Percentiles rank a stretch among this genome's conserved stretches.
Evolutionary conservation across 495 filamentous ascomycete genomes (phyloP).

Genomic region (Penicillium robsamsonii): DNA sequence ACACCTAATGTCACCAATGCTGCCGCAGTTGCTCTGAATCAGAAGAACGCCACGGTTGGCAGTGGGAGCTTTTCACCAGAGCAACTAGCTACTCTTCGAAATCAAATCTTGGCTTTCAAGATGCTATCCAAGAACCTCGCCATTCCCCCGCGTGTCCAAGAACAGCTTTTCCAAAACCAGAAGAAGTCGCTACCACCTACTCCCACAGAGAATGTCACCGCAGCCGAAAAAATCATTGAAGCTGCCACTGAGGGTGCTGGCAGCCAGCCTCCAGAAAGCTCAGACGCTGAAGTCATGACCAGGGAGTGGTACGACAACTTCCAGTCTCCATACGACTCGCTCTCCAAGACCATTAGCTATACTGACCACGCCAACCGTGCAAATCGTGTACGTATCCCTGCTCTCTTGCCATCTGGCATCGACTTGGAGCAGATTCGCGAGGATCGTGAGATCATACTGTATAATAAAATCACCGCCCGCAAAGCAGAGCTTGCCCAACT

Average conservation of each 20-base stretch:
- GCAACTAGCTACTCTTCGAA: conserved; percentile 67
- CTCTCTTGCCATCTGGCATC: conserved; percentile 84
- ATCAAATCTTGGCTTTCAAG: conserved; percentile 82
- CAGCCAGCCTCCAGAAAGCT: conserved; percentile 35
- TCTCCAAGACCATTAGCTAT: conserved; percentile 66
- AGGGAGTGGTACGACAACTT: conserved; percentile 59
- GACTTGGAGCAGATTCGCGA: conserved; percentile 72
- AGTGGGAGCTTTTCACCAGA: conserved; percentile 62
- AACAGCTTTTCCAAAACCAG: conserved; percentile 65
- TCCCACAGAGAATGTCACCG: conserved; percentile 54
- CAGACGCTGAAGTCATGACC: conserved; percentile 27
- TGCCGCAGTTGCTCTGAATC: conserved; percentile 24
- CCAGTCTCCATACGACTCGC: conserved; percentile 62
- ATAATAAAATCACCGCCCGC: conserved; percentile 82
- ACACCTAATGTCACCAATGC: conserved; percentile 25
- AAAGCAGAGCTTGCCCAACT: conserved; percentile 78
- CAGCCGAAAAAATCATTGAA: conserved; percentile 53
- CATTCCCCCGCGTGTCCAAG: conserved; percentile 69
- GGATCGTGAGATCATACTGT: conserved; percentile 81
- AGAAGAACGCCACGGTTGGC: conserved; percentile 39
- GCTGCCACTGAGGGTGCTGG: conserved; percentile 39
- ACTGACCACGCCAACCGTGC: conserved; percentile 69
- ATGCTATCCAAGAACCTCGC: conserved; percentile 75
- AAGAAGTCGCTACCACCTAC: conserved; percentile 63
- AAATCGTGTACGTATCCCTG: conserved; percentile 74